Evolutionary conservation across 257 asterid species (phyloP), one percentile per base, ranked within the genome.

Genomic region (Solanum ahanhuiri): DNA sequence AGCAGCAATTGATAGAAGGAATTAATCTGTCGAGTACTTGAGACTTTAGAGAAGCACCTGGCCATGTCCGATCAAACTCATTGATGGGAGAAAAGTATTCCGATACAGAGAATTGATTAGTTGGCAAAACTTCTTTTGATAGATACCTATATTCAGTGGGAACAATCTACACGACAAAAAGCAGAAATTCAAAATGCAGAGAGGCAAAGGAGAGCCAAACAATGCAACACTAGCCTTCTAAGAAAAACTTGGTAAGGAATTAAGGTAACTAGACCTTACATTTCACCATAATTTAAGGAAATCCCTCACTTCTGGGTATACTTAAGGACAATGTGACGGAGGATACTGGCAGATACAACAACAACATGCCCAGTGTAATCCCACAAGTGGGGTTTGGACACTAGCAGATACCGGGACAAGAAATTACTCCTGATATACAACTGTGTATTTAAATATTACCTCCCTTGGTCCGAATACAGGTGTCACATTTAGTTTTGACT

Each of bases 101-200:
- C 0, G 98, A 92, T 85, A 97, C 98, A 58, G 99, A 97, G 92
- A 95, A 97, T 75, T 97, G 99, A 90, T 97, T 97, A 15, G 99
- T 97, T 28, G 98, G 95, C 84, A 95, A 87, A 83, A 95, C 94
- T 87, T 95, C 93, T 89, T 94, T 97, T 25, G 99, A 97, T 54
- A 97, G 82, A 86, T 94, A 94, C 88, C 89, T 94, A 91, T 95
- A 97, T 88, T 97, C 98, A 45, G 99, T 97, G 1, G 99, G 99
- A 90, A 95, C 99, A 91, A 97, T 91, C 99, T 97, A 90, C 91
- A 90, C 43, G 18, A 69, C 67, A 67, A 63, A 87, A 58, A 75
- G 73, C 86, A 87, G 37, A 85, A 81, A 34, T n/a, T 89, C 58
- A 87, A 79, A 82, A 75, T 39, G 64, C 34, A 23, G 70, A 48